Evolutionary conservation across 345 rosid genomes (phyloP), one percentile per base, ranked within the genome.

Genomic region (Alliaria petiolata): DNA sequence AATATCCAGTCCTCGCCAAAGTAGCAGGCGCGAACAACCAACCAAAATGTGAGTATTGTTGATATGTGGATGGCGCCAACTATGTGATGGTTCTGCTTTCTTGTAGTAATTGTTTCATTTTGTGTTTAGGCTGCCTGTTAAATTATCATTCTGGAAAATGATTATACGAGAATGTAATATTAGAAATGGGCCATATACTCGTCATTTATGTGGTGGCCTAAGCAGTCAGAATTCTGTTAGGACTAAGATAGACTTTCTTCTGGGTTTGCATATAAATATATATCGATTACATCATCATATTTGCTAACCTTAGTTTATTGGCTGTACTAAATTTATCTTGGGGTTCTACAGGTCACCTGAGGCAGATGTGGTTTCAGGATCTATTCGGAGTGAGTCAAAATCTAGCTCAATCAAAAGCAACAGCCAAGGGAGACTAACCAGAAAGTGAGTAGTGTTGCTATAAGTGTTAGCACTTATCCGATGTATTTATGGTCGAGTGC

Each of bases 351-450:
- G 92, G 74, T 79, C 89, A 40, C 80, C 85, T 42, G 76, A 73
- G 78, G 77, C 76, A 58, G 49, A 4, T 67, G 51, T 60, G 40
- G 80, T 69, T 77, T 40, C 74, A 26, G 81, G 78, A 75, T 62
- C 70, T 45, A 67, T 72, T 58, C 69, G 52, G 43, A 76, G 76
- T 74, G 68, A 65, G 68, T 36, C 70, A 36, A 86, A 84, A 65
- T 35, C 58, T 65, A 78, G 80, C 60, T 72, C 83, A 10, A n/a
- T n/a, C 17, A 75, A 62, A 44, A 77, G 64, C 70, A 86, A 81
- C 78, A 81, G 85, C 72, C 78, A 80, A 8, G 97, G 98, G 56
- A 87, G 68, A 81, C 46, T 93, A 68, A 93, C 98, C 42, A 81
- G 83, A 78, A 93, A 93, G 98, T 92, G 64, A 70, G 80, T 75